Evolutionary conservation across 805 yeast genomes (phyloP).

Genomic region (Cyberlindnera samutprakarnensis): DNA sequence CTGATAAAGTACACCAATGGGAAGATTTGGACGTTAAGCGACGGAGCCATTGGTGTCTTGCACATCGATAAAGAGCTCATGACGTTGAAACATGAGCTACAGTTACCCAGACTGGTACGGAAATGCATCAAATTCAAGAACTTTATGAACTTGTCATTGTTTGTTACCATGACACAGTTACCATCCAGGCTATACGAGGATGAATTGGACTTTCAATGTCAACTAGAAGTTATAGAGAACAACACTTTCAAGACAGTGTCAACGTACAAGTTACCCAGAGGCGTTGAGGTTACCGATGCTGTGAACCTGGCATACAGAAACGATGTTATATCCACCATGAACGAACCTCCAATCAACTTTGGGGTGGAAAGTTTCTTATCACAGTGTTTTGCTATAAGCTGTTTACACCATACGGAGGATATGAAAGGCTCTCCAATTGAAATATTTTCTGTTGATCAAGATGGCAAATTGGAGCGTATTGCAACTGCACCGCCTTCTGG

Average conservation of each 20-base stretch:
- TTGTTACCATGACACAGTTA: conserved; percentile 13
- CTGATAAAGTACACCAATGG: conserved; percentile 1
- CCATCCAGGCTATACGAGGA: conserved; percentile 3
- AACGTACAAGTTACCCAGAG: conserved; percentile 10
- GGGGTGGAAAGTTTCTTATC: conserved; percentile 28
- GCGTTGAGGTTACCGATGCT: conserved; percentile 20
- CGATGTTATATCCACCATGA: conserved; percentile 16
- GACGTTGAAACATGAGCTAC: conserved; percentile 6
- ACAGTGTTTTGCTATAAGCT: conserved; percentile 29
- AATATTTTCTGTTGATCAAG: conserved; percentile 29
- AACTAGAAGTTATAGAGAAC: conserved; percentile 20
- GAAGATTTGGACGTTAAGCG: not conserved
- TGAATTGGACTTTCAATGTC: conserved; percentile 10
- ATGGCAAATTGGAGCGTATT: conserved; percentile 24
- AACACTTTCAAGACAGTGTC: conserved; percentile 18
- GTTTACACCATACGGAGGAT: conserved; percentile 27
- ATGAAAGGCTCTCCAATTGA: conserved; percentile 23
- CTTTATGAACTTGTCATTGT: conserved; percentile 14
- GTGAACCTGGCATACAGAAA: conserved; percentile 17
- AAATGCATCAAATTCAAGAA: conserved; percentile 19
- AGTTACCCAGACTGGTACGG: conserved; percentile 8
- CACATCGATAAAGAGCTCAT: not conserved
- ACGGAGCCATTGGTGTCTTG: conserved; percentile 1
- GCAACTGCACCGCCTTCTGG: conserved; percentile 14
- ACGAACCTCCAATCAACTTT: conserved; percentile 18